These are phyloP conservation scores for Penicillium glabrum DNA, from an alignment of 2,329 filamentous ascomycete species.

Conservation along the genomic window DNA sequence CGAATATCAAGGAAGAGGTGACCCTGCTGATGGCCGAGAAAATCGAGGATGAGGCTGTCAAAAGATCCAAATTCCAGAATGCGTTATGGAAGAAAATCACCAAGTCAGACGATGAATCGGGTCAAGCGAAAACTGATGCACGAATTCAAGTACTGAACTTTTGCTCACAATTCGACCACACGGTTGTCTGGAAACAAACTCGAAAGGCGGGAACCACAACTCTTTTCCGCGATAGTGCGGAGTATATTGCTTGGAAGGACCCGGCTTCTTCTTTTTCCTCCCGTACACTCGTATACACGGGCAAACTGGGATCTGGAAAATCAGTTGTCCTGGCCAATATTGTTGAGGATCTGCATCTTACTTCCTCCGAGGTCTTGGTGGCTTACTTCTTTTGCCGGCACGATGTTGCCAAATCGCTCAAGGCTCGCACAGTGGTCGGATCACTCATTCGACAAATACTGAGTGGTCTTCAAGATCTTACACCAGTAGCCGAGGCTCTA, in stretches of 20 bases:
- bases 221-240: conserved; percentile 15
- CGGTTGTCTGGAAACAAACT: conserved; percentile 43
- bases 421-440: conserved; percentile 30
- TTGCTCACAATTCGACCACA: conserved; percentile 45
- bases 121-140: not conserved
- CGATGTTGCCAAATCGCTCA: conserved; percentile 30
- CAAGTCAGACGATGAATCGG: not conserved
- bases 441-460: conserved; percentile 38
- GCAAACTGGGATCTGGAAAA: conserved; percentile 48
- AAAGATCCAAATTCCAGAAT: not conserved
- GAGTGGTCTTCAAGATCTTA: not conserved
- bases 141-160: conserved; percentile 34
- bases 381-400: conserved; percentile 39
- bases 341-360: conserved; percentile 40
- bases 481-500: not conserved
- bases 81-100: not conserved
- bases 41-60: conserved; percentile 22
- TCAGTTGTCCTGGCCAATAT: conserved; percentile 49
- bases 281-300: conserved; percentile 31
- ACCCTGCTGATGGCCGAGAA: conserved; percentile 25
- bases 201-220: conserved; percentile 42
- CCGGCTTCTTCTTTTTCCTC: conserved; percentile 23
- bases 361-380: conserved; percentile 11
- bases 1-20: conserved; percentile 39
- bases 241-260: conserved; percentile 32